Evolutionary conservation across 1,284 basidiomycete species (phyloP).

Genomic region (Volvariella volvacea): DNA sequence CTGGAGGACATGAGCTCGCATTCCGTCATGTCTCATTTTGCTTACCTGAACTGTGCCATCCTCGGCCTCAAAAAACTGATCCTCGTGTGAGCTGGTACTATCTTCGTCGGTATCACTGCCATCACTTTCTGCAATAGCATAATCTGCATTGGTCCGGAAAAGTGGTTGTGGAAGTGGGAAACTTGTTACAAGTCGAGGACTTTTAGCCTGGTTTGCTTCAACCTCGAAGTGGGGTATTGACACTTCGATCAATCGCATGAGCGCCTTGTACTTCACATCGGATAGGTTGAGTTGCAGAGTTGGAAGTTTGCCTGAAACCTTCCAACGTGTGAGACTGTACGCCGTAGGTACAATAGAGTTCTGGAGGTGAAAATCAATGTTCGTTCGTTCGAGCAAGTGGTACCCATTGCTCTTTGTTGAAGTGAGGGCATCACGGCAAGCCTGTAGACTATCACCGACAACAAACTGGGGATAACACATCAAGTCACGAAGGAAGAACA

Average conservation of each 20-base stretch:
- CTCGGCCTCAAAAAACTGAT: conserved; percentile 69
- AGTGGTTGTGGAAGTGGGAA: conserved; percentile 52
- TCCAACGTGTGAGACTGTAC: conserved; percentile 84
- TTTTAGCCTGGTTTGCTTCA: conserved; percentile 12
- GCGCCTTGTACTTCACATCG: conserved; percentile 90
- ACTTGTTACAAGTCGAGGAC: conserved; percentile 16
- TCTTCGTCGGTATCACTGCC: conserved; percentile 36
- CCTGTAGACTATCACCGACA: conserved; percentile 80
- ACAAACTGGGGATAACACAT: conserved; percentile 60
- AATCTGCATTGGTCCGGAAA: conserved; percentile 53
- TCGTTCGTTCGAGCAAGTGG: conserved; percentile 92
- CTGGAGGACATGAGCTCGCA: conserved; percentile 11
- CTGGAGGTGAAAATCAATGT: conserved; percentile 86
- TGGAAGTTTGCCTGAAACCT: conserved; percentile 88
- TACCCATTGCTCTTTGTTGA: conserved; percentile 54
- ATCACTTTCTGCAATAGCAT: conserved; percentile 54
- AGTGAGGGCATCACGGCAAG: conserved; percentile 74
- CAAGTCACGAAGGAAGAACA: conserved; percentile 3
- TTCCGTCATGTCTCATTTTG: too few species aligned
- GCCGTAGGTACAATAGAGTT: conserved; percentile 91
- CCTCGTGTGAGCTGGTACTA: conserved; percentile 18
- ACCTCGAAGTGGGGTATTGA: conserved; percentile 82
- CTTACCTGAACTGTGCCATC: conserved; percentile 39
- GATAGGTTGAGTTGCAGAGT: conserved; percentile 91
- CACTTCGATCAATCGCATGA: conserved; percentile 92